A percentile compares a stretch with the other conserved stretches of the same genome.
Evolutionary conservation across 257 asterid species (phyloP).

Genomic region (Rhazya stricta): DNA sequence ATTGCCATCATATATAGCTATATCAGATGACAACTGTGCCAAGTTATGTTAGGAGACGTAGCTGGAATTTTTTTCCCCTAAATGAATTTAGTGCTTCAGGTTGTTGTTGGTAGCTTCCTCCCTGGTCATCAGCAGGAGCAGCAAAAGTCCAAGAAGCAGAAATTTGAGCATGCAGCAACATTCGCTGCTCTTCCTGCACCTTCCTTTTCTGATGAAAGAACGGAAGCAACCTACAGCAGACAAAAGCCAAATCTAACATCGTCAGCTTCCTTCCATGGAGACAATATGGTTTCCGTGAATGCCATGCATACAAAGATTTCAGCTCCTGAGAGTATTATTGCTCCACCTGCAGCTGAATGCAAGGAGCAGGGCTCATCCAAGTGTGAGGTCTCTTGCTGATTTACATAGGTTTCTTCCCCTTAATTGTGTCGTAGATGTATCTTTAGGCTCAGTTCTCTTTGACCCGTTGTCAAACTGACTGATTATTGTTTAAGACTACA

Average conservation of each 20-base stretch:
- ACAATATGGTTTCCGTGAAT: conserved; percentile 37
- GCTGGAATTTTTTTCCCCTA: conserved; percentile 12
- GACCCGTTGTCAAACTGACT: conserved; percentile 27
- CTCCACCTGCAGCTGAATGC: conserved; percentile 43
- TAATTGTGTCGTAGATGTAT: conserved; percentile 32
- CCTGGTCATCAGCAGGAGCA: conserved; percentile 44
- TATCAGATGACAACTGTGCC: background rate
- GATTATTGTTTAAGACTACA: conserved; percentile 22
- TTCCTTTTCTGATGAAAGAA: conserved; percentile 39
- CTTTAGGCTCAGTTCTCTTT: conserved; percentile 37
- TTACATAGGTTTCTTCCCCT: conserved; percentile 11
- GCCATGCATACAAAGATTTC: conserved; percentile 38
- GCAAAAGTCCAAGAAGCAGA: conserved; percentile 54
- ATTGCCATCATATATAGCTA: background rate
- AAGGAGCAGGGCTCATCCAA: conserved; percentile 45
- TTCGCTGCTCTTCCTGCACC: conserved; percentile 39
- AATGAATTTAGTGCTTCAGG: conserved; percentile 40
- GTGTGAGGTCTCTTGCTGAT: conserved; percentile 50
- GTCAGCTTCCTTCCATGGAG: conserved; percentile 48
- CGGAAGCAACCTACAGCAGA: conserved; percentile 29
- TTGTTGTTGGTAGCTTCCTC: conserved; percentile 71
- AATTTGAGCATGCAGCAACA: conserved; percentile 45
- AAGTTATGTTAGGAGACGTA: background rate
- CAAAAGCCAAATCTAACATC: conserved; percentile 37
- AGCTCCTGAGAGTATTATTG: conserved; percentile 31